phyloP scores from a whole-genome alignment of 345 rosid genomes.

The Hirschfeldia incana region DNA sequence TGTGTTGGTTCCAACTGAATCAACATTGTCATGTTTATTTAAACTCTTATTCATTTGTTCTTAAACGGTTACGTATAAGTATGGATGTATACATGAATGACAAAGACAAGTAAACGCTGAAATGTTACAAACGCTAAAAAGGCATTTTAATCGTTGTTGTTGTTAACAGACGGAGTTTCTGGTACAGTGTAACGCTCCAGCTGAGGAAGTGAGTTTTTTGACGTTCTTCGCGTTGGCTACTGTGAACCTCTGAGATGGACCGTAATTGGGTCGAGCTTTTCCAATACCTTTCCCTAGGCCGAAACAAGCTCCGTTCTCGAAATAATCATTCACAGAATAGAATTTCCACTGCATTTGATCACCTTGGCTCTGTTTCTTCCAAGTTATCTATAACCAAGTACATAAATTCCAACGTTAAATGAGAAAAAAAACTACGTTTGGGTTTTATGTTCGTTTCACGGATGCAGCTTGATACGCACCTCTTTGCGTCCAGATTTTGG shows the following conservation, averaged over 20 bases:
- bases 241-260: constrained; percentile 43
- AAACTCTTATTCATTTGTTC: neutral
- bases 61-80: neutral
- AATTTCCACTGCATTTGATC: constrained; percentile 50
- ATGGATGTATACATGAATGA: neutral
- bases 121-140: neutral
- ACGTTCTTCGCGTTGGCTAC: constrained; percentile 49
- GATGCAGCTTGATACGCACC: neutral
- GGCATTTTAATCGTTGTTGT: constrained; percentile 14
- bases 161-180: constrained; percentile 39
- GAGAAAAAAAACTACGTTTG: neutral
- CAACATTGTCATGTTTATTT: neutral
- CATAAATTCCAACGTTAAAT: neutral
- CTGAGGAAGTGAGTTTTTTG: constrained; percentile 47
- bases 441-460: neutral
- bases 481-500: constrained; percentile 2
- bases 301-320: constrained; percentile 68
- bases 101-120: constrained; percentile 7
- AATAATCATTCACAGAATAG: constrained; percentile 54
- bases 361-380: constrained; percentile 11
- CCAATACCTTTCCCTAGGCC: constrained; percentile 43
- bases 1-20: neutral
- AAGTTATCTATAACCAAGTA: neutral
- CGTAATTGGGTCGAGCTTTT: constrained; percentile 52
- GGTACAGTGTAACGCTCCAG: constrained; percentile 54